A percentile compares a stretch with the other conserved stretches of the same genome.
These are phyloP conservation scores for Candida maesae DNA, from an alignment of 805 yeast species.

Conservation along the genomic window DNA sequence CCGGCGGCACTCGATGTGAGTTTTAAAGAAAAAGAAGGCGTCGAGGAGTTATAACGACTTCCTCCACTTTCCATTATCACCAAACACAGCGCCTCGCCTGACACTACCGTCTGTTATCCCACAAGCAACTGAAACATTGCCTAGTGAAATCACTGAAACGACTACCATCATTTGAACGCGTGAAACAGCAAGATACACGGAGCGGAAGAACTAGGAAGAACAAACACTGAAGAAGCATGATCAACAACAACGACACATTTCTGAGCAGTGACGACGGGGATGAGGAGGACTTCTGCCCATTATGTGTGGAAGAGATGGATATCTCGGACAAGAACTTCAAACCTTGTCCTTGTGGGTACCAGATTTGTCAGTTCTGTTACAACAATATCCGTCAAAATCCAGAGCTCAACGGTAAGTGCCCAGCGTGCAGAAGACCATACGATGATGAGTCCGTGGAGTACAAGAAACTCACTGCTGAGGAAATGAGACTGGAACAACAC, in stretches of 20 bases:
- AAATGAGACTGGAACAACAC: constrained; percentile 71
- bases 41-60: too few relatives aligned
- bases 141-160: too few relatives aligned
- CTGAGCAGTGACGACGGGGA: constrained; percentile 62
- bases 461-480: constrained; percentile 79
- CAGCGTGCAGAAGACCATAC: constrained; percentile 93
- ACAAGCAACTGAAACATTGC: too few relatives aligned
- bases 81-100: too few relatives aligned
- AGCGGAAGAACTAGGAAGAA: background rate
- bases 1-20: too few relatives aligned
- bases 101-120: too few relatives aligned
- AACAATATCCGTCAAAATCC: constrained; percentile 95
- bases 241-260: constrained; percentile 45
- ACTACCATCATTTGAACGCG: too few relatives aligned
- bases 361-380: constrained; percentile 97
- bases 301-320: constrained; percentile 98
- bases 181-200: too few relatives aligned
- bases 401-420: constrained; percentile 92
- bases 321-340: constrained; percentile 92
- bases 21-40: too few relatives aligned
- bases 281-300: constrained; percentile 82
- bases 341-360: constrained; percentile 99
- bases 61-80: too few relatives aligned
- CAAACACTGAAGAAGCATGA: constrained; percentile 19
- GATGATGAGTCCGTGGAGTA: constrained; percentile 93